A percentile compares a stretch with the other conserved stretches of the same genome.
Evolutionary conservation across 306 rosid species (phyloP).

Genomic region (Lathyrus sativus): DNA sequence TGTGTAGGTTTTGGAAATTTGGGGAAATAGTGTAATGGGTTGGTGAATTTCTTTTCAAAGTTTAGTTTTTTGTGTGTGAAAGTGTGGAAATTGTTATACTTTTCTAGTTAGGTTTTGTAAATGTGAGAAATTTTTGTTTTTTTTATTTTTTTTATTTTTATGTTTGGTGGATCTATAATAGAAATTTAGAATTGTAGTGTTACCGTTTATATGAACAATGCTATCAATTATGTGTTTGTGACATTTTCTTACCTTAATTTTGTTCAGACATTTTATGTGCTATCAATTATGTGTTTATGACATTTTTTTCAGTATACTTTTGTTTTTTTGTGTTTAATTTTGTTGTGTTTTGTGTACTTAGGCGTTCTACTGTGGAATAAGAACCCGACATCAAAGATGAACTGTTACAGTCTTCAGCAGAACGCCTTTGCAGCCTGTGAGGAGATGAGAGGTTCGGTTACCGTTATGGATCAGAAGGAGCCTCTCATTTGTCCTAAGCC

Average conservation of each 20-base stretch:
- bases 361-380: conserved; percentile 66
- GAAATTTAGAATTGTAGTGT: not conserved
- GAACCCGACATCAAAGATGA: conserved; percentile 56
- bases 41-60: not conserved
- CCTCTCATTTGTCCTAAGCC: conserved; percentile 83
- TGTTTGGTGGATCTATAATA: conserved; percentile 28
- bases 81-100: not conserved
- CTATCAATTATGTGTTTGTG: not conserved
- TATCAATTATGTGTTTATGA: not conserved
- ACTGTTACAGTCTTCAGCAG: conserved; percentile 68
- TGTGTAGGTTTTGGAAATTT: conserved; percentile 22
- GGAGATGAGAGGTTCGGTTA: conserved; percentile 55
- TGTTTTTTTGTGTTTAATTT: conserved; percentile 6
- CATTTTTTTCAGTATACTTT: not conserved
- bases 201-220: not conserved
- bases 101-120: not conserved
- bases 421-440: conserved; percentile 72
- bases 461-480: conserved; percentile 56
- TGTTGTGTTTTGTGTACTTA: conserved; percentile 34
- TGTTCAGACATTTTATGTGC: not conserved
- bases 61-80: not conserved
- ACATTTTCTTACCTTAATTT: conserved; percentile 1
- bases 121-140: not conserved
- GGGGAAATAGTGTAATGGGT: conserved; percentile 15
- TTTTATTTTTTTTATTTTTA: not conserved